Percentiles rank a stretch among this genome's conserved stretches.
Conservation (phyloP, 2,329 filamentous ascomycete species). For the Fusarium sp. region DNA sequence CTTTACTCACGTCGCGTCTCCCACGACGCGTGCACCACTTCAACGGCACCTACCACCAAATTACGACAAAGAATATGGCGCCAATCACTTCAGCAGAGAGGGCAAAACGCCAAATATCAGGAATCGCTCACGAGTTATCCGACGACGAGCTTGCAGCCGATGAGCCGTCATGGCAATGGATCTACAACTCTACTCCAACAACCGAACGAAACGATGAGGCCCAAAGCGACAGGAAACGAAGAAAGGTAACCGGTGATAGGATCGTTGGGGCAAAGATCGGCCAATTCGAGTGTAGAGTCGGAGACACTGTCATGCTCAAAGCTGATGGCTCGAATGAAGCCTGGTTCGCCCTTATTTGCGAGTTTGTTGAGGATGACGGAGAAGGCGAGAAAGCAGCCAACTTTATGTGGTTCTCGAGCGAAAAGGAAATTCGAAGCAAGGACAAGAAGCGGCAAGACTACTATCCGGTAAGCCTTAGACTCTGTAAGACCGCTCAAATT, state of each 20-base stretch:
- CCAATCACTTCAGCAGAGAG: conserved; percentile 39
- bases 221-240: conserved; percentile 54
- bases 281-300: conserved; percentile 81
- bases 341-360: conserved; percentile 91
- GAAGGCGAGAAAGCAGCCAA: conserved; percentile 78
- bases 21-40: conserved; percentile 47
- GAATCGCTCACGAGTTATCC: conserved; percentile 71
- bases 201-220: conserved; percentile 45
- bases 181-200: conserved; percentile 66
- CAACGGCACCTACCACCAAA: conserved; percentile 22
- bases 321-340: conserved; percentile 88
- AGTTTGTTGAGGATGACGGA: conserved; percentile 81
- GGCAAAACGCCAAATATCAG: conserved; percentile 33
- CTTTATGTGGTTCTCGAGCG: conserved; percentile 96
- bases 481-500: not conserved
- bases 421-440: conserved; percentile 88
- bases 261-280: conserved; percentile 90
- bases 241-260: conserved; percentile 55
- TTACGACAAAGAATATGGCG: conserved; percentile 43
- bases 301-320: conserved; percentile 88
- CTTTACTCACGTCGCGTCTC: conserved; percentile 49
- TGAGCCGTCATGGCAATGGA: conserved; percentile 83
- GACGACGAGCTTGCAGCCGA: conserved; percentile 86
- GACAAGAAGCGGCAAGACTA: conserved; percentile 86
- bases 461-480: conserved; percentile 66